These are phyloP conservation scores for Laburnicola sp. DNA, from an alignment of 2,329 filamentous ascomycete species.

Conservation along the genomic window DNA sequence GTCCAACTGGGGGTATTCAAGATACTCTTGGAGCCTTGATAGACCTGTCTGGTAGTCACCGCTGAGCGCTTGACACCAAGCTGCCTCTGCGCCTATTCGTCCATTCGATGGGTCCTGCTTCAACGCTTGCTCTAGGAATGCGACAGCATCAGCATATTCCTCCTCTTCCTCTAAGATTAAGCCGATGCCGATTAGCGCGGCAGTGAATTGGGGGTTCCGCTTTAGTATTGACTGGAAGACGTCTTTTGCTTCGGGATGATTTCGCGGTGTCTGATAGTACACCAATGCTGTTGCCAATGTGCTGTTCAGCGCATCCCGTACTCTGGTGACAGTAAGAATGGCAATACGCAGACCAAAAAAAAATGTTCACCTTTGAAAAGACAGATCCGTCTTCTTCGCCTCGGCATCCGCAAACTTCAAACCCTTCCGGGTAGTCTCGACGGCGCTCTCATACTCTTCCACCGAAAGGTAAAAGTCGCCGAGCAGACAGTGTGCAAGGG, in stretches of 20 bases:
- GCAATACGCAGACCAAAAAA: not conserved
- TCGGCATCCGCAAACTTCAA: slow-evolving; percentile 63
- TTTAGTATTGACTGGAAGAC: slow-evolving; percentile 82
- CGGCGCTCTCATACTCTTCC: slow-evolving; percentile 81
- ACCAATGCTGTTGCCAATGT: slow-evolving; percentile 86
- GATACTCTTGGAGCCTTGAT: slow-evolving; percentile 69
- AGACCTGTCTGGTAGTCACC: slow-evolving; percentile 72
- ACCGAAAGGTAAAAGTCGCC: slow-evolving; percentile 80
- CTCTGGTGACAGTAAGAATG: slow-evolving; percentile 42
- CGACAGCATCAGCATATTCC: slow-evolving; percentile 78
- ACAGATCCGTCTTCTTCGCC: slow-evolving; percentile 67
- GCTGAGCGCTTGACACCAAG: slow-evolving; percentile 86
- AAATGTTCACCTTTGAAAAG: slow-evolving; percentile 53
- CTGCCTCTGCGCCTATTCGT: slow-evolving; percentile 80
- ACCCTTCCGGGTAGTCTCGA: slow-evolving; percentile 78
- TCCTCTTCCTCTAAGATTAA: slow-evolving; percentile 92
- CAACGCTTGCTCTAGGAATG: slow-evolving; percentile 77
- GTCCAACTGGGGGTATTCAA: slow-evolving; percentile 62
- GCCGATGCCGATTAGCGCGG: slow-evolving; percentile 85
- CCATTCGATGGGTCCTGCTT: slow-evolving; percentile 73
- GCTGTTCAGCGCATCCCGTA: slow-evolving; percentile 72
- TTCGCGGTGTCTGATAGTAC: slow-evolving; percentile 83
- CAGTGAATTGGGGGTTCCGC: slow-evolving; percentile 73
- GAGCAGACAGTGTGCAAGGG: slow-evolving; percentile 81
- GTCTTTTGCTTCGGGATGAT: slow-evolving; percentile 84